phyloP scores from a whole-genome alignment of 495 filamentous ascomycete species.

The Eremomyces bilateralis region DNA sequence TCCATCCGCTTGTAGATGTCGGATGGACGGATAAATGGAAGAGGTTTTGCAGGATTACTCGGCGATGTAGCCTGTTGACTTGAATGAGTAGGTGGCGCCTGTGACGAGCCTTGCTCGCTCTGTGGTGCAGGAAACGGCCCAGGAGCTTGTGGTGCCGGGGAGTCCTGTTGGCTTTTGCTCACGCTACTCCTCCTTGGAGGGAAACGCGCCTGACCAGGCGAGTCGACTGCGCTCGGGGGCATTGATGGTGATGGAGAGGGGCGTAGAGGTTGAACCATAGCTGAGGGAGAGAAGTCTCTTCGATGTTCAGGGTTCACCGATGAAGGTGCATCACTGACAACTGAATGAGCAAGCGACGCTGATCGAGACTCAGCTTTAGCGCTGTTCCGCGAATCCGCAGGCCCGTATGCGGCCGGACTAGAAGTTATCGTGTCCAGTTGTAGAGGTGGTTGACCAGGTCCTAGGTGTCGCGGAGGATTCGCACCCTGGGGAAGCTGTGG shows the following conservation, averaged over 20 bases:
- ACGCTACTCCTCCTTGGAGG: slow-evolving; percentile 37
- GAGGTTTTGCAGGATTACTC: slow-evolving; percentile 22
- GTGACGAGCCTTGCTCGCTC: too few species aligned
- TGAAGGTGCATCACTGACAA: slow-evolving; percentile 8
- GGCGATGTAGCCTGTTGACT: slow-evolving; percentile 6
- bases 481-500: neutral
- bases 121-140: too few species aligned
- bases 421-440: too few species aligned
- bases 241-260: slow-evolving; percentile 9
- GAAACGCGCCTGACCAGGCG: slow-evolving; percentile 14
- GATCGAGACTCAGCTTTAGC: too few species aligned
- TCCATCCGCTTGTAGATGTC: slow-evolving; percentile 60
- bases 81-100: slow-evolving; percentile 8
- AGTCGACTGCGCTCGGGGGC: neutral
- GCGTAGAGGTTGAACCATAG: slow-evolving; percentile 16
- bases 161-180: neutral
- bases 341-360: slow-evolving; percentile 10
- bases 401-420: too few species aligned
- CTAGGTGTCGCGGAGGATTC: neutral
- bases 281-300: slow-evolving; percentile 19
- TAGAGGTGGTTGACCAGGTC: too few species aligned
- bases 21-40: slow-evolving; percentile 48
- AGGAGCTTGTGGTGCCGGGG: too few species aligned
- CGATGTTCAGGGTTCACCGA: slow-evolving; percentile 8
- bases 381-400: too few species aligned